Evolutionary conservation across 768 basidiomycete genomes (phyloP).

Genomic region (Infundibulicybe gibba): DNA sequence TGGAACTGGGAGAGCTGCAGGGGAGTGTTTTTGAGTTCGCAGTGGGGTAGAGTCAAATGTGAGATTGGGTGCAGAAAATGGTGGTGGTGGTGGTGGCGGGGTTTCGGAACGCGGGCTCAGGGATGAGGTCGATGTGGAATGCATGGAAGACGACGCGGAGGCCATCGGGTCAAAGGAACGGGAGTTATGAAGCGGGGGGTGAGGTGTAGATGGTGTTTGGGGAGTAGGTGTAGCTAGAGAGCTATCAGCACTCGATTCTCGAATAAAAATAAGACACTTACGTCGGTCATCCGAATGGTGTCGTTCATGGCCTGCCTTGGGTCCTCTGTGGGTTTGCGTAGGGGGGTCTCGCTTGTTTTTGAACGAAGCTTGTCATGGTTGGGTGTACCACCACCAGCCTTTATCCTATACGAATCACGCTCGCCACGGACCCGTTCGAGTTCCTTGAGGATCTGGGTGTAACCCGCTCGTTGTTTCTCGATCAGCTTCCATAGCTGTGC

Average conservation of each 20-base stretch:
- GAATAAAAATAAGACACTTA: constrained; percentile 15
- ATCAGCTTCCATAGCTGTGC: constrained; percentile 92
- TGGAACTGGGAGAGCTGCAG: constrained; percentile 36
- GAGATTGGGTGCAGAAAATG: constrained; percentile 12
- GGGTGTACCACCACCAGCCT: constrained; percentile 18
- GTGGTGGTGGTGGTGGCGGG: constrained; percentile 14
- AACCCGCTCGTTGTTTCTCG: constrained; percentile 86
- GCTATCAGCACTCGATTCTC: constrained; percentile 9
- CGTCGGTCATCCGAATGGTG: constrained; percentile 38
- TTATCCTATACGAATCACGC: constrained; percentile 65
- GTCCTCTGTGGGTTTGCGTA: neutral
- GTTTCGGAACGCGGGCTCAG: constrained; percentile 7
- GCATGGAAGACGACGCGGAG: constrained; percentile 19
- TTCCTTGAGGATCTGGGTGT: constrained; percentile 78
- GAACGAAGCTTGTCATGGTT: constrained; percentile 7
- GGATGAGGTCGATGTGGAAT: constrained; percentile 10
- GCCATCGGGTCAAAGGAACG: constrained; percentile 34
- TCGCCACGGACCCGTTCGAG: constrained; percentile 81
- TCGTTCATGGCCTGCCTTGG: constrained; percentile 17
- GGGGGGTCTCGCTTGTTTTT: constrained; percentile 8
- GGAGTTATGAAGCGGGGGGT: constrained; percentile 29
- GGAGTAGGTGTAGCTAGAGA: constrained; percentile 19
- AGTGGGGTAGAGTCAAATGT: constrained; percentile 5
- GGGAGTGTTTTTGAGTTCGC: constrained; percentile 26
- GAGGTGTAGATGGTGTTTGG: constrained; percentile 16